Conservation (phyloP, 2,329 filamentous ascomycete genomes). For the Phaeosphaeriaceae sp. region DNA sequence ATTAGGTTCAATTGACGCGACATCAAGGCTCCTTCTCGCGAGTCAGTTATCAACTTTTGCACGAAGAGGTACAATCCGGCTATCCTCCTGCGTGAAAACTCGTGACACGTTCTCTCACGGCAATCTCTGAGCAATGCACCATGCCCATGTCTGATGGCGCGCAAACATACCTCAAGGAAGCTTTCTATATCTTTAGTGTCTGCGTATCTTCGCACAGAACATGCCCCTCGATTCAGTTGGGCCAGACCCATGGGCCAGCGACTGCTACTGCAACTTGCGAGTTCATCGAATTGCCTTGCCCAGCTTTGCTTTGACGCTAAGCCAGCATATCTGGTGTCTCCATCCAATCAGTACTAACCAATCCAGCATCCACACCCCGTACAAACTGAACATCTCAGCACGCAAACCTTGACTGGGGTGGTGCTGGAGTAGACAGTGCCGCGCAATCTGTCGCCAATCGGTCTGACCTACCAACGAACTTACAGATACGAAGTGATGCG, state of each 20-base stretch:
- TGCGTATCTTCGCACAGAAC: not conserved
- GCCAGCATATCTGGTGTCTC: not conserved
- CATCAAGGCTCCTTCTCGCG: no score
- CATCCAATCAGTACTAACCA: not conserved
- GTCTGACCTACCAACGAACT: not conserved
- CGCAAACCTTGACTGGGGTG: not conserved
- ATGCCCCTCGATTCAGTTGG: not conserved
- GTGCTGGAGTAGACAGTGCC: not conserved
- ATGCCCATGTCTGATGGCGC: not conserved
- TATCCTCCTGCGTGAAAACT: not conserved
- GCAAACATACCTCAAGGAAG: not conserved
- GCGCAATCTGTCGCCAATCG: not conserved
- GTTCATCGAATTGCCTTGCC: not conserved
- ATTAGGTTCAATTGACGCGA: no score
- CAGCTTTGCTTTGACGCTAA: not conserved
- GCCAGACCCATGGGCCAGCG: not conserved
- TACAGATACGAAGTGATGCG: not conserved
- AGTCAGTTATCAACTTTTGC: not conserved
- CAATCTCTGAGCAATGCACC: not conserved
- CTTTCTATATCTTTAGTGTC: no score
- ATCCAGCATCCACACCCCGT: not conserved
- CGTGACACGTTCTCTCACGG: not conserved
- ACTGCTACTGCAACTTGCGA: not conserved
- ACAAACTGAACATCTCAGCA: not conserved
- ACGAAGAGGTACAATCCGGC: not conserved